These are phyloP conservation scores for Malus orientalis DNA, from an alignment of 306 rosid species.

Conservation along the genomic window DNA sequence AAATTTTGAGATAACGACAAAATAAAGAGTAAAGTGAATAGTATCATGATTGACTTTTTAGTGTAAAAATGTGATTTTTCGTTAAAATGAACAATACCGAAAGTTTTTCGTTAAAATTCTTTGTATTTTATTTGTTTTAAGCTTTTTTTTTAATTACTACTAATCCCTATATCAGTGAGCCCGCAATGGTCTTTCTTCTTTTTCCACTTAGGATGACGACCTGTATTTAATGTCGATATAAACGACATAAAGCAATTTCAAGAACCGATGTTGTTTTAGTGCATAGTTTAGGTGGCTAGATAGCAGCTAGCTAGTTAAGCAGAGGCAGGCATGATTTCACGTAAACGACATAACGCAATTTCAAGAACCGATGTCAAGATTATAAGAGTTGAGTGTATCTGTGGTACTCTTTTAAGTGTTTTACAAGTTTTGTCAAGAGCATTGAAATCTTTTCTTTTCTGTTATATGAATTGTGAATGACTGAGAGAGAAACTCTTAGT, in stretches of 20 bases:
- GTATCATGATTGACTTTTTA: no score
- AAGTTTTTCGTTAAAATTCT: no score
- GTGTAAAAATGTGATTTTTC: no score
- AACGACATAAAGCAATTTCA: background rate
- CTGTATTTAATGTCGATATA: background rate
- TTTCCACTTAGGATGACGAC: background rate
- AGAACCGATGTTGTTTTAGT: background rate
- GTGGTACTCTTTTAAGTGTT: background rate
- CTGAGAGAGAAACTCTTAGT: background rate
- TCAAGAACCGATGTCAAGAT: no score
- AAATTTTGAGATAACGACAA: no score
- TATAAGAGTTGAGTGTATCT: background rate
- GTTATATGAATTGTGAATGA: background rate
- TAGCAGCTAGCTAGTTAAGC: no score
- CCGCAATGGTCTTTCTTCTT: background rate
- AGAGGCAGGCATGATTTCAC: no score
- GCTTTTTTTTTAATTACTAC: background rate
- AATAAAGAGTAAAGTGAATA: no score
- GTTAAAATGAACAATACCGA: no score
- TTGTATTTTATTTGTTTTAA: background rate
- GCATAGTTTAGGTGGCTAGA: no score
- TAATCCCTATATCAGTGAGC: background rate
- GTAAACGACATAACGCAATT: no score
- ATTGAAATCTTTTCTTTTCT: no score
- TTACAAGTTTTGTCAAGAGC: background rate